These are phyloP conservation scores for Suhomyces atakaporum DNA, from an alignment of 1,139 yeast species.

Conservation along the genomic window DNA sequence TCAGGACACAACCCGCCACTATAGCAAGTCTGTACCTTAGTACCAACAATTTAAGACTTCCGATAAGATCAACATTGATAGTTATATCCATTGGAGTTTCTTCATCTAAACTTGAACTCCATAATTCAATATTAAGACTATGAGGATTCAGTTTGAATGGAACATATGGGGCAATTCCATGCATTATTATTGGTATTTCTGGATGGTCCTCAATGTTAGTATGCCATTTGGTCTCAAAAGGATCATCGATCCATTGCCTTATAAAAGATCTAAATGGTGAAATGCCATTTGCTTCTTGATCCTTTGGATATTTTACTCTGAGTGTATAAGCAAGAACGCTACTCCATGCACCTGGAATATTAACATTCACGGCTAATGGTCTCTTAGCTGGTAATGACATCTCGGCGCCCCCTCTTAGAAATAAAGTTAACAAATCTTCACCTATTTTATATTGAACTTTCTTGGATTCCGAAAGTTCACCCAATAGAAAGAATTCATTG, in stretches of 20 bases:
- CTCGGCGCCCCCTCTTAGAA: constrained; percentile 34
- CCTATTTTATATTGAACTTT: constrained; percentile 29
- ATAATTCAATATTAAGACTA: constrained; percentile 46
- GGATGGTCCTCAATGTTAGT: constrained; percentile 39
- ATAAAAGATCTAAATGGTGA: constrained; percentile 58
- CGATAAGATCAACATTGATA: constrained; percentile 43
- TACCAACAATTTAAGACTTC: constrained; percentile 54
- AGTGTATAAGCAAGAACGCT: constrained; percentile 60
- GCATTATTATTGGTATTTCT: constrained; percentile 49
- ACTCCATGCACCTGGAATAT: constrained; percentile 59
- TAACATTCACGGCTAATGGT: constrained; percentile 50
- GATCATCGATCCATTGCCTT: constrained; percentile 66
- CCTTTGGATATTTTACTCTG: constrained; percentile 22
- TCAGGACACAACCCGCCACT: constrained; percentile 56
- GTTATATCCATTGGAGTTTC: constrained; percentile 32
- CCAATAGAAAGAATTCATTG: constrained; percentile 37
- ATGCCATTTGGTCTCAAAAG: constrained; percentile 79
- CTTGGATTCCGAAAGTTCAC: constrained; percentile 29
- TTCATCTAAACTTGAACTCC: constrained; percentile 31
- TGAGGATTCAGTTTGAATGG: constrained; percentile 45
- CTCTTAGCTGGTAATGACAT: constrained; percentile 45
- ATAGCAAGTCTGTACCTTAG: constrained; percentile 65
- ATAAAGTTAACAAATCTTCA: constrained; percentile 33
- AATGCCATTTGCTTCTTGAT: constrained; percentile 16
- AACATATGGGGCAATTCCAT: constrained; percentile 79